A percentile compares a stretch with the other conserved stretches of the same genome.
These are phyloP conservation scores for Vachellia collinsii DNA, from an alignment of 306 rosid genomes.

Conservation along the genomic window DNA sequence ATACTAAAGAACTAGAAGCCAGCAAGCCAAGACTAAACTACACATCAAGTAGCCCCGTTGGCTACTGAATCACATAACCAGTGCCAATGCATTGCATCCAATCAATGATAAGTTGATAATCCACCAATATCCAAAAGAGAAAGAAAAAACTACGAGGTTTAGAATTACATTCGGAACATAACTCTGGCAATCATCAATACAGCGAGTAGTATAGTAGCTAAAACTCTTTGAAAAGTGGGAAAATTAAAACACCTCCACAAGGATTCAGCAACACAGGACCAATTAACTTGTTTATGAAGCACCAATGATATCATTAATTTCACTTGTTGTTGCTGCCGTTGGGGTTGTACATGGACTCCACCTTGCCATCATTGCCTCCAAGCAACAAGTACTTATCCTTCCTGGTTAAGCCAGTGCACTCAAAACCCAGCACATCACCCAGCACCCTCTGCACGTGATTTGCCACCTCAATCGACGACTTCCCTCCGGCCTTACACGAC, in stretches of 20 bases:
- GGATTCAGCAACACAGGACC: conserved; percentile 23
- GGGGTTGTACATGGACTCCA: conserved; percentile 68
- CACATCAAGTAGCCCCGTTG: neutral
- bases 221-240: neutral
- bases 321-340: conserved; percentile 51
- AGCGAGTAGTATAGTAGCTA: neutral
- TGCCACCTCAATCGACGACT: conserved; percentile 90
- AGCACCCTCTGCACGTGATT: conserved; percentile 89
- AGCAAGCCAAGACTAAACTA: neutral
- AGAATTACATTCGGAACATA: conserved; percentile 9
- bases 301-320: neutral
- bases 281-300: conserved; percentile 21
- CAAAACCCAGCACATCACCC: conserved; percentile 79
- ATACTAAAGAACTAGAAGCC: neutral
- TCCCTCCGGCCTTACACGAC: conserved; percentile 79
- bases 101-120: neutral
- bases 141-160: neutral
- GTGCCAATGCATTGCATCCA: neutral
- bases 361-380: conserved; percentile 97
- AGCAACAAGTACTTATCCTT: conserved; percentile 87
- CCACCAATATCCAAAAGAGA: neutral
- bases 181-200: neutral
- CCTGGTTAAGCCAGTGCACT: conserved; percentile 81
- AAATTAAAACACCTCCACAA: neutral
- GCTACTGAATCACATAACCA: neutral